phyloP scores from a whole-genome alignment of 345 rosid genomes.

The Dipteronia sinensis region DNA sequence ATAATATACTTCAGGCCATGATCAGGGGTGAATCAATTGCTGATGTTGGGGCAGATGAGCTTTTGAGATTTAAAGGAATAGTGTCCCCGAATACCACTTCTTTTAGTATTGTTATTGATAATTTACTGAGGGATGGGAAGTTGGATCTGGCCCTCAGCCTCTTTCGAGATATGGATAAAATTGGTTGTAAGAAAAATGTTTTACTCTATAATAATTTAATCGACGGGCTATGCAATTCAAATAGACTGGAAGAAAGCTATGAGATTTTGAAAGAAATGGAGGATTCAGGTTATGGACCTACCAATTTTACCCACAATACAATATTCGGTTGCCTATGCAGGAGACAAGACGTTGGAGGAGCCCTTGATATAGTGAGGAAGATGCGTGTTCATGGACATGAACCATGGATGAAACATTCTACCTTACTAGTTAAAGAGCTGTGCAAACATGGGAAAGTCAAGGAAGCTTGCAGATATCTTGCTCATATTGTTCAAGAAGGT shows the following conservation, averaged over 20 bases:
- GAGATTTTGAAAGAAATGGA: conserved; percentile 65
- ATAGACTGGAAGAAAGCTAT: conserved; percentile 65
- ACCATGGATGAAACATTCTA: conserved; percentile 83
- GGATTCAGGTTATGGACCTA: conserved; percentile 57
- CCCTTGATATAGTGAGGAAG: conserved; percentile 56
- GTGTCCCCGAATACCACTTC: conserved; percentile 43
- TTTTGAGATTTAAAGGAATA: conserved; percentile 38
- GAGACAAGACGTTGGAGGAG: conserved; percentile 57
- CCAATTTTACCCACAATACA: conserved; percentile 64
- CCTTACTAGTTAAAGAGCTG: conserved; percentile 59
- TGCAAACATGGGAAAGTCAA: conserved; percentile 53
- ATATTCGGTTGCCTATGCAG: conserved; percentile 73
- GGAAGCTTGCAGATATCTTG: conserved; percentile 70
- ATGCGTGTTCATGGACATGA: conserved; percentile 75
- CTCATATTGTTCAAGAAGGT: conserved; percentile 69
- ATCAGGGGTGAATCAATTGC: conserved; percentile 34
- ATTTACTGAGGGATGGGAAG: conserved; percentile 48
- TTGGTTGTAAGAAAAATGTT: conserved; percentile 44
- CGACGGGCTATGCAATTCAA: conserved; percentile 60
- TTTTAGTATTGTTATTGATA: conserved; percentile 53
- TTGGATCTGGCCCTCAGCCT: conserved; percentile 65
- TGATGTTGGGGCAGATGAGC: conserved; percentile 30
- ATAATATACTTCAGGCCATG: conserved; percentile 44
- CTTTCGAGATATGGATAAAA: conserved; percentile 50
- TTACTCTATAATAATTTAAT: conserved; percentile 58